Evolutionary conservation across 169 alveolate species (phyloP), one percentile per base, ranked within the genome.

Genomic region (Nephromyces sp.): DNA sequence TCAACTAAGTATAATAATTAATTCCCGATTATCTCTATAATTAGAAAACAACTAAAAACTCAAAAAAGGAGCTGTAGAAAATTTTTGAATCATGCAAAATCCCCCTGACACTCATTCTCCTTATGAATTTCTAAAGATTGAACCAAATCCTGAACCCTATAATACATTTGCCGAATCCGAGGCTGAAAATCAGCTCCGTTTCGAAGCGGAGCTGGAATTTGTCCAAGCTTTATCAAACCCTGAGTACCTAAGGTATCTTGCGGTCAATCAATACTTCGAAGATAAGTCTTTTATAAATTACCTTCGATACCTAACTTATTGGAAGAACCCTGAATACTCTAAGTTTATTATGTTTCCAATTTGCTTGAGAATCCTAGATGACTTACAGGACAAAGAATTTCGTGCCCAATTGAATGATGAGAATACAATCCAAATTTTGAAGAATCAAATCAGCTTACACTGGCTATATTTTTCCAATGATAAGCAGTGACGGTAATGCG

Each of bases 171-270:
- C 21, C 0, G 81, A 74, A 34, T 53, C n/a, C 31, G 70, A 6
- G 21, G 62, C 70, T 52, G 4, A 64, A 34, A 43, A 21, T 30
- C 74, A 70, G 3, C 34, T 74, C 27, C 81, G 81, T 22, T 53
- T 74, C 15, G 81, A 74, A 34, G 70, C 75, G 0, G 81, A 74
- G 70, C 51, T 66, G 29, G 81, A 74, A 68, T 74, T 74, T n/a
- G 74, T 74, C 22, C 81, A 74, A 61, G 68, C 75, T 15, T 70
- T 74, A 3, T 71, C 70, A 24, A 74, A 74, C 25, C 75, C 81
- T n/a, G 43, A 66, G 27, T 74, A 74, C 21, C 51, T 74, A 8
- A 51, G 24, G 0, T 43, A 35, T 22, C 15, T 74, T 53, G 69
- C 34, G 35, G 28, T 31, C 32, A 35, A 74, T 32, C 29, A 67